Evolutionary conservation across 768 basidiomycete genomes (phyloP).

Genomic region (Auricularia heimuer): DNA sequence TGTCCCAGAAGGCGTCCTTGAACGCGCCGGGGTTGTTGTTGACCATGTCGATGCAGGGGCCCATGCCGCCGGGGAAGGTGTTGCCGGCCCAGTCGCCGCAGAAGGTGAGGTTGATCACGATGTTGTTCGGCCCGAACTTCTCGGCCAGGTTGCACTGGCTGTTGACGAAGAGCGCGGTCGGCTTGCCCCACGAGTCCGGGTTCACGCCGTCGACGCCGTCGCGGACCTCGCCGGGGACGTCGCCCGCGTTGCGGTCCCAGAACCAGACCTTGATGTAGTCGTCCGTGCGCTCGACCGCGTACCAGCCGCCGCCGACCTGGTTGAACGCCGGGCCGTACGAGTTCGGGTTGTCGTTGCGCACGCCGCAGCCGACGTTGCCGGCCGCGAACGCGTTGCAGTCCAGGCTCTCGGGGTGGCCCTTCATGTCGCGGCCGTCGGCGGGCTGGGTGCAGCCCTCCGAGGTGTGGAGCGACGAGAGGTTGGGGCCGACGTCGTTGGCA

Average conservation of each 20-base stretch:
- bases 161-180: slow-evolving; percentile 11
- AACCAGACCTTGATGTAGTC: slow-evolving; percentile 31
- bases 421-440: slow-evolving; percentile 4
- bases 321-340: slow-evolving; percentile 24
- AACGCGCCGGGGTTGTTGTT: slow-evolving; percentile 21
- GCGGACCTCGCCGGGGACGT: slow-evolving; percentile 26
- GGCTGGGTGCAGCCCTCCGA: slow-evolving; percentile 3
- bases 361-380: slow-evolving; percentile 31
- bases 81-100: slow-evolving; percentile 25
- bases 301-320: slow-evolving; percentile 33
- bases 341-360: slow-evolving; percentile 16
- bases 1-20: slow-evolving; percentile 23
- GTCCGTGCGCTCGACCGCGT: slow-evolving; percentile 28
- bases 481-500: slow-evolving; percentile 8
- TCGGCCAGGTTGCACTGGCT: slow-evolving; percentile 30
- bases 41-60: slow-evolving; percentile 14
- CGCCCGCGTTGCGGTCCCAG: slow-evolving; percentile 26
- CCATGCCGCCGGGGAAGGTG: slow-evolving; percentile 5
- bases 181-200: slow-evolving; percentile 18
- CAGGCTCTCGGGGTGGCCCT: not conserved
- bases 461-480: slow-evolving; percentile 9
- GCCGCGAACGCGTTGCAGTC: slow-evolving; percentile 15
- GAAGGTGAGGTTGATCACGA: slow-evolving; percentile 26
- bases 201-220: slow-evolving; percentile 13
- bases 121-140: slow-evolving; percentile 24